phyloP scores from a whole-genome alignment of 345 rosid species.

The Eucalyptus pumila region DNA sequence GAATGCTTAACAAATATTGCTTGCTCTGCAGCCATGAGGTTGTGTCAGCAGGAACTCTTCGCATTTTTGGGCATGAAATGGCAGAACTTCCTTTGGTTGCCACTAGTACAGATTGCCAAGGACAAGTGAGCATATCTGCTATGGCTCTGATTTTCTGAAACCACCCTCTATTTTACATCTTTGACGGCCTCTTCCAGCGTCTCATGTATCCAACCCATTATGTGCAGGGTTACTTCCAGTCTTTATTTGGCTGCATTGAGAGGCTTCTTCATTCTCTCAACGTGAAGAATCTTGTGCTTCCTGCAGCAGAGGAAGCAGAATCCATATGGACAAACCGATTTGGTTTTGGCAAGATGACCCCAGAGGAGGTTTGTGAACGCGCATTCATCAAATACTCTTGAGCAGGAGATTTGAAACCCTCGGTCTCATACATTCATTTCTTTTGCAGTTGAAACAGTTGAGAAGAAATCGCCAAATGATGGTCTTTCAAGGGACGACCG shows the following conservation, averaged over 20 bases:
- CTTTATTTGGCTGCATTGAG: conserved; percentile 64
- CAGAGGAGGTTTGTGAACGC: conserved; percentile 40
- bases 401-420: neutral
- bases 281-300: conserved; percentile 65
- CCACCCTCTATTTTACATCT: neutral
- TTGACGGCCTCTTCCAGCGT: neutral
- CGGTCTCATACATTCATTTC: neutral
- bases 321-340: conserved; percentile 89
- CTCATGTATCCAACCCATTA: neutral
- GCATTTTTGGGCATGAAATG: conserved; percentile 72
- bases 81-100: conserved; percentile 96
- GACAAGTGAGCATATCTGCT: conserved; percentile 34
- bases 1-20: neutral
- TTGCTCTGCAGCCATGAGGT: conserved; percentile 54
- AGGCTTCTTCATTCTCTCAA: conserved; percentile 53
- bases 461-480: conserved; percentile 60
- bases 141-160: neutral
- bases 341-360: conserved; percentile 46
- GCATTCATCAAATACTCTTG: neutral
- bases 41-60: conserved; percentile 65
- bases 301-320: conserved; percentile 83
- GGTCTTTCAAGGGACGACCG: conserved; percentile 73
- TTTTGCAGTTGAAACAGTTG: conserved; percentile 23
- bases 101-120: conserved; percentile 52
- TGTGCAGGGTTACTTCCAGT: conserved; percentile 77